phyloP scores from a whole-genome alignment of 2,329 filamentous ascomycete genomes.

The Penicillium sp. region DNA sequence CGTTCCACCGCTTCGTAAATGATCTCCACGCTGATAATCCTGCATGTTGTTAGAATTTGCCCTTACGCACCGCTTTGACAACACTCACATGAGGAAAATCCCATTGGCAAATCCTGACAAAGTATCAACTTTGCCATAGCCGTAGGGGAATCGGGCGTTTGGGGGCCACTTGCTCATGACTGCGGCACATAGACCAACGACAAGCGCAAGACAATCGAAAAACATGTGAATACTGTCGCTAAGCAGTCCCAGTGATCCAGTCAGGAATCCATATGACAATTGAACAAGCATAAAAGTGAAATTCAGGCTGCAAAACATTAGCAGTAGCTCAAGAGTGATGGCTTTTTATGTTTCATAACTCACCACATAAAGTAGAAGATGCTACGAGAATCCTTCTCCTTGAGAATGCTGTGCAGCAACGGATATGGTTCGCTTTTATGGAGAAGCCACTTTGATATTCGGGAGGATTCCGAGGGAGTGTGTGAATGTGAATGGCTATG shows the following conservation, averaged over 20 bases:
- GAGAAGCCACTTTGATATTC: slow-evolving; percentile 72
- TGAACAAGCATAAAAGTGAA: slow-evolving; percentile 94
- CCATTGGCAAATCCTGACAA: slow-evolving; percentile 95
- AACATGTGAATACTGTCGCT: slow-evolving; percentile 99
- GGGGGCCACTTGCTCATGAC: slow-evolving; percentile 97
- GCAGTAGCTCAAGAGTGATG: slow-evolving; percentile 5
- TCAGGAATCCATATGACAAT: slow-evolving; percentile 89
- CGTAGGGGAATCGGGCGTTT: slow-evolving; percentile 85
- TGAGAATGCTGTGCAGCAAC: slow-evolving; percentile 78
- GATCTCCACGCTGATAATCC: slow-evolving; percentile 92
- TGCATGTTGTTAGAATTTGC: slow-evolving; percentile 39
- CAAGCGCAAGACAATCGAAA: slow-evolving; percentile 91
- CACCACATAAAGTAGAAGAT: slow-evolving; percentile 98
- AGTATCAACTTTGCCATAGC: slow-evolving; percentile 95
- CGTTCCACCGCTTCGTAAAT: slow-evolving; percentile 91
- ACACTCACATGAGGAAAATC: slow-evolving; percentile 78
- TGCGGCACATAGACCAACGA: slow-evolving; percentile 84
- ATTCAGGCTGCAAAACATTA: slow-evolving; percentile 66
- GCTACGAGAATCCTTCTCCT: slow-evolving; percentile 86
- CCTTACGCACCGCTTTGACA: too few species aligned
- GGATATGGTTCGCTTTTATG: slow-evolving; percentile 69
- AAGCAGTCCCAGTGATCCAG: slow-evolving; percentile 88
- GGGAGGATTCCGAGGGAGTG: slow-evolving; percentile 55
- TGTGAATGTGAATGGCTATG: slow-evolving; percentile 31
- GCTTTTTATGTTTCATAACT: slow-evolving; percentile 31